phyloP scores from a whole-genome alignment of 805 yeast genomes.

The Myxozyma vanderwaltii region DNA sequence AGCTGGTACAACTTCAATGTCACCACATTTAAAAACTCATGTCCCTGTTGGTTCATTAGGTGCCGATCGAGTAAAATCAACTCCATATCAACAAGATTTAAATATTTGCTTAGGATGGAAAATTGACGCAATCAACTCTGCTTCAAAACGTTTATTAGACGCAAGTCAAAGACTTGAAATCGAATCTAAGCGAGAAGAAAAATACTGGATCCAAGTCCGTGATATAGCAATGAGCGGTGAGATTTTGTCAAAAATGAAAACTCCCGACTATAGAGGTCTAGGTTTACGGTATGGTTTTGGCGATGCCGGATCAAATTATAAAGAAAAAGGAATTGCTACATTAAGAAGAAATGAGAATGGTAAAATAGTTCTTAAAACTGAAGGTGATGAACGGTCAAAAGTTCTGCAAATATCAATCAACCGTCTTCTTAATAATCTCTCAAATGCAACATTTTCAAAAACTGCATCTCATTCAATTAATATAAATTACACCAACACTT shows the following conservation, averaged over 20 bases:
- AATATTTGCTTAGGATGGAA: constrained; percentile 81
- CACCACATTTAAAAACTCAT: constrained; percentile 73
- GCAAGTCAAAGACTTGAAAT: constrained; percentile 55
- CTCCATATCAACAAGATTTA: constrained; percentile 40
- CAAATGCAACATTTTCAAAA: background rate
- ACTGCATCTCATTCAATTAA: constrained; percentile 5
- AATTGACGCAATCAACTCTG: constrained; percentile 61
- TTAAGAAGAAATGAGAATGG: constrained; percentile 57
- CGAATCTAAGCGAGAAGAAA: constrained; percentile 62
- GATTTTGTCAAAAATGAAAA: constrained; percentile 66
- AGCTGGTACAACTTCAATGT: constrained; percentile 83
- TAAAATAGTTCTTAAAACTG: constrained; percentile 47
- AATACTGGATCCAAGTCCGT: constrained; percentile 63
- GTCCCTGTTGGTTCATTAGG: constrained; percentile 74
- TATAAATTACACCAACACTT: background rate
- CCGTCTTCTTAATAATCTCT: constrained; percentile 37
- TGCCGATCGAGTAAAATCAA: constrained; percentile 38
- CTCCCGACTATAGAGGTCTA: constrained; percentile 57
- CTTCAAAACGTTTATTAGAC: constrained; percentile 53
- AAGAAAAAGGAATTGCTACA: constrained; percentile 75
- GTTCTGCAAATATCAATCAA: constrained; percentile 60
- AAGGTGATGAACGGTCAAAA: constrained; percentile 47
- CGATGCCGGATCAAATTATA: constrained; percentile 81
- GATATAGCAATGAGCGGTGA: constrained; percentile 53
- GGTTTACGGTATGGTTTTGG: constrained; percentile 90